Conservation (phyloP, 2,329 filamentous ascomycete species). For the Hypoxylon sp. region DNA sequence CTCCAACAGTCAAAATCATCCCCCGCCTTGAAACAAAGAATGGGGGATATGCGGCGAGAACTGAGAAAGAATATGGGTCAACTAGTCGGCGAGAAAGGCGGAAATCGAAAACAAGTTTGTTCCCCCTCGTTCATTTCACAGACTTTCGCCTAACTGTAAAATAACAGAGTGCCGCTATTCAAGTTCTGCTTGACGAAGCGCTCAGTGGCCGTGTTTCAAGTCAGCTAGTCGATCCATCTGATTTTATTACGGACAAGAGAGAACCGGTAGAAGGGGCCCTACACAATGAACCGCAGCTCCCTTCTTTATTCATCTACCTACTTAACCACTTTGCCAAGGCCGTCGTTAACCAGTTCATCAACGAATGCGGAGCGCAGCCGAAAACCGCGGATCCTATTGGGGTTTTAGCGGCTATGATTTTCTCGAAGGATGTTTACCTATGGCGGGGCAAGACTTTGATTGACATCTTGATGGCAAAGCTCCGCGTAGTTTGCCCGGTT, state of each 20-base stretch:
- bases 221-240: slow-evolving; percentile 65
- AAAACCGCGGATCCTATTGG: slow-evolving; percentile 82
- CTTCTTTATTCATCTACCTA: slow-evolving; percentile 78
- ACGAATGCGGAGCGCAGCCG: slow-evolving; percentile 73
- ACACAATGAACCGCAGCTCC: slow-evolving; percentile 67
- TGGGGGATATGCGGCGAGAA: slow-evolving; percentile 78
- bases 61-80: slow-evolving; percentile 81
- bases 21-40: slow-evolving; percentile 69
- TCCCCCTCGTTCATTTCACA: not conserved
- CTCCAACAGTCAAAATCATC: slow-evolving; percentile 67
- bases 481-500: slow-evolving; percentile 82
- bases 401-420: slow-evolving; percentile 80
- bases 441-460: slow-evolving; percentile 77
- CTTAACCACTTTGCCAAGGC: slow-evolving; percentile 82
- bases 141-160: slow-evolving; percentile 22
- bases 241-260: slow-evolving; percentile 63
- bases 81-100: slow-evolving; percentile 72
- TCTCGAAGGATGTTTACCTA: slow-evolving; percentile 75
- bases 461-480: slow-evolving; percentile 90
- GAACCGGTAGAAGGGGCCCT: slow-evolving; percentile 62
- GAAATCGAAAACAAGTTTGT: slow-evolving; percentile 70
- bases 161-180: slow-evolving; percentile 62
- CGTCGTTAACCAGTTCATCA: slow-evolving; percentile 76
- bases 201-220: slow-evolving; percentile 65
- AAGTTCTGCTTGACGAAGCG: slow-evolving; percentile 65